A percentile compares a stretch with the other conserved stretches of the same genome.
These are phyloP conservation scores for Periconia macrospinosa DNA, from an alignment of 2,329 filamentous ascomycete species.

Conservation along the genomic window DNA sequence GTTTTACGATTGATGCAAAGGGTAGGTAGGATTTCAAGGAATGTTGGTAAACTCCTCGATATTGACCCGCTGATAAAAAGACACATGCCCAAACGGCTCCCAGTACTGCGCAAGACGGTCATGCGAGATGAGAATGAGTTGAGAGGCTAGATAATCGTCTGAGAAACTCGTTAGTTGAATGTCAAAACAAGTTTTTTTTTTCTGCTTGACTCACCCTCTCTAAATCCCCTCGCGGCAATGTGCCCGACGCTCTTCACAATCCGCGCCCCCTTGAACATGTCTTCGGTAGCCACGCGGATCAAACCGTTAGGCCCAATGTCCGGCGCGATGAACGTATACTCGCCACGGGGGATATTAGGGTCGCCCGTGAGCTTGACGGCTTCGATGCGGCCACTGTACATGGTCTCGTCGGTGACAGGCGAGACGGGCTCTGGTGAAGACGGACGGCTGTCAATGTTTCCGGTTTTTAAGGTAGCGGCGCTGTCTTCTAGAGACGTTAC, in stretches of 20 bases:
- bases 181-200: background rate
- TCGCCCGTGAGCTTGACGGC: conserved; percentile 93
- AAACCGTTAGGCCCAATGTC: conserved; percentile 72
- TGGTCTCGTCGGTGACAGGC: conserved; percentile 25
- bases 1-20: too few relatives aligned
- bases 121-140: conserved; percentile 78
- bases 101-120: conserved; percentile 81
- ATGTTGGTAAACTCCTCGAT: conserved; percentile 41
- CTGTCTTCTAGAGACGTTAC: conserved; percentile 42
- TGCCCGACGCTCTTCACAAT: conserved; percentile 77
- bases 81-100: conserved; percentile 59
- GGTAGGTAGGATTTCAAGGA: background rate
- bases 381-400: conserved; percentile 70
- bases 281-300: conserved; percentile 64
- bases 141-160: conserved; percentile 75
- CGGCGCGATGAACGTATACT: conserved; percentile 77
- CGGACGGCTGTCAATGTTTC: background rate
- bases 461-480: conserved; percentile 30
- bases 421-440: background rate
- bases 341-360: conserved; percentile 82
- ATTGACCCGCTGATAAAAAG: conserved; percentile 52
- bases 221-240: conserved; percentile 73
- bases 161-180: background rate
- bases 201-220: conserved; percentile 61
- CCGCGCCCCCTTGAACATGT: conserved; percentile 71